Evolutionary conservation across 106 monocot genomes (phyloP).

Genomic region (Platanthera zijinensis): DNA sequence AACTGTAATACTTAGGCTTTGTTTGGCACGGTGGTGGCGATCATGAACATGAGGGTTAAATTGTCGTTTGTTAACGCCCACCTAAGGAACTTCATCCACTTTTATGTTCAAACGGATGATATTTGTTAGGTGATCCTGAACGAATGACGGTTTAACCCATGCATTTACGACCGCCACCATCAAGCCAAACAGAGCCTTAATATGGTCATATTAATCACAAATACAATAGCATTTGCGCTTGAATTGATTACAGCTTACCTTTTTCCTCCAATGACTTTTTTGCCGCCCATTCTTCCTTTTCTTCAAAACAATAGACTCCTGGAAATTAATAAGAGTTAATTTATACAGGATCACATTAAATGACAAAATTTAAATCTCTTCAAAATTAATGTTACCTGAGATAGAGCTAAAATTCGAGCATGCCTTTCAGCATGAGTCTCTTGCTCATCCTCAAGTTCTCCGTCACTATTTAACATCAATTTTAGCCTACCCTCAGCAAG

Average conservation of each 20-base stretch:
- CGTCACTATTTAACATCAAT: constrained; percentile 81
- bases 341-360: not conserved
- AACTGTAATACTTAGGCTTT: too few species aligned
- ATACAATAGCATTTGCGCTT: too few species aligned
- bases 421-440: constrained; percentile 97
- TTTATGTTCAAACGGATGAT: too few species aligned
- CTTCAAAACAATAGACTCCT: constrained; percentile 30
- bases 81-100: too few species aligned
- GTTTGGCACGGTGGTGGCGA: too few species aligned
- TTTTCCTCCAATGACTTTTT: constrained; percentile 42
- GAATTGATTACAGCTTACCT: constrained; percentile 13
- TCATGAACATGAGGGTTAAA: too few species aligned
- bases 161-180: too few species aligned
- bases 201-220: too few species aligned
- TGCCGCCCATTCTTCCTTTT: constrained; percentile 54
- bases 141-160: too few species aligned
- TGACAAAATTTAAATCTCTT: not conserved
- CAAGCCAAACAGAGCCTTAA: too few species aligned
- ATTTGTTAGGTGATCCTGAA: too few species aligned
- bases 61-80: too few species aligned
- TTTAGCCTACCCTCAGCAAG: constrained; percentile 68
- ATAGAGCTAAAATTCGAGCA: constrained; percentile 69
- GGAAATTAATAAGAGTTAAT: not conserved
- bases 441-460: constrained; percentile 86
- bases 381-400: constrained; percentile 31